A percentile compares a stretch with the other conserved stretches of the same genome.
Conservation (phyloP, 2,329 filamentous ascomycete species). For the Colletotrichum higginsianum region DNA sequence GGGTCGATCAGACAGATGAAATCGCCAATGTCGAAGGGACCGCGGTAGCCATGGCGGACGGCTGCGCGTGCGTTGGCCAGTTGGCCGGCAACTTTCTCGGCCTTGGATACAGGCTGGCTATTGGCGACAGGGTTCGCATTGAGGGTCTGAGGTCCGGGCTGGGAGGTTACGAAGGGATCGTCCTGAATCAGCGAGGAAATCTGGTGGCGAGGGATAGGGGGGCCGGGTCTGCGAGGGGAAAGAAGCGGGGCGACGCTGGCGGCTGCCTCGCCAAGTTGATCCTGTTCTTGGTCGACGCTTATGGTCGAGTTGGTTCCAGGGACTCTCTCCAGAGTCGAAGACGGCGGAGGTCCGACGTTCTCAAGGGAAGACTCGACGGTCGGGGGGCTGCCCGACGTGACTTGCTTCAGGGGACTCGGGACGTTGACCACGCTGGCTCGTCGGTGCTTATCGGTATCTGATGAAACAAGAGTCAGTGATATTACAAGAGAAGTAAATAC, state of each 20-base stretch:
- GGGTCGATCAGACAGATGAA: slow-evolving; percentile 25
- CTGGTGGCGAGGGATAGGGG: neutral
- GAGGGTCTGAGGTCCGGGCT: neutral
- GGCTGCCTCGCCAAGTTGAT: no score
- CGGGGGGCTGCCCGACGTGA: neutral
- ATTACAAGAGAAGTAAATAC: neutral
- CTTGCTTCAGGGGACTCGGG: slow-evolving; percentile 2
- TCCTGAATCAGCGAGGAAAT: neutral
- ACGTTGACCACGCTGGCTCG: slow-evolving; percentile 25
- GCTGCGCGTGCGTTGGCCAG: neutral
- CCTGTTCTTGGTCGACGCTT: neutral
- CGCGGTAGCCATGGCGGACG: neutral
- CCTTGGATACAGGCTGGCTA: neutral
- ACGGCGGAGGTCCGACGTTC: neutral
- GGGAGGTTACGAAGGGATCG: neutral
- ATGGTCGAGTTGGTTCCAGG: slow-evolving; percentile 4
- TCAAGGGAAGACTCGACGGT: slow-evolving; percentile 10
- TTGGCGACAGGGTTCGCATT: no score
- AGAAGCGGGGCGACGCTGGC: neutral
- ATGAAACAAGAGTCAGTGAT: neutral
- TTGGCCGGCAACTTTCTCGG: slow-evolving; percentile 5
- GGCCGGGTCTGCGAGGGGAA: neutral
- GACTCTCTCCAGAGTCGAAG: neutral
- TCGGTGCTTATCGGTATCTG: slow-evolving; percentile 31
- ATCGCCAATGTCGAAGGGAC: slow-evolving; percentile 23